Evolutionary conservation across 257 asterid species (phyloP).

Genomic region (Lavandula angustifolia): DNA sequence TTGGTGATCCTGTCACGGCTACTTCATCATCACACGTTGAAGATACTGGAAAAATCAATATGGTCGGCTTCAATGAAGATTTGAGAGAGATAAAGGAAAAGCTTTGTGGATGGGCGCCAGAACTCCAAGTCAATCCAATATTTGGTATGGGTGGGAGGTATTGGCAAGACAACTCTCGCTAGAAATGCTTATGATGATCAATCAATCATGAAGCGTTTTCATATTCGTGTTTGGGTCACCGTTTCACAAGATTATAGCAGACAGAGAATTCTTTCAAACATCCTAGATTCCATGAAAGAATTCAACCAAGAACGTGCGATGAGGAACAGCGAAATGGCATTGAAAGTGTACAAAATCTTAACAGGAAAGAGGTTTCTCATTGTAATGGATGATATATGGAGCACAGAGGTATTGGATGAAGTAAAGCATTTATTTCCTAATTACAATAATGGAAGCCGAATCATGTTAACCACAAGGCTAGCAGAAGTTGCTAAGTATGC

Average conservation of each 20-base stretch:
- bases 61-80: slow-evolving; percentile 24
- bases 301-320: neutral
- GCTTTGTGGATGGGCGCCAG: slow-evolving; percentile 3
- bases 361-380: neutral
- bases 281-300: slow-evolving; percentile 9
- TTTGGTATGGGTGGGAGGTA: slow-evolving; percentile 31
- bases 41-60: neutral
- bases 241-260: slow-evolving; percentile 5
- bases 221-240: slow-evolving; percentile 6
- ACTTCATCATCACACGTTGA: neutral
- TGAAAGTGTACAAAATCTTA: neutral
- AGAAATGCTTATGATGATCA: neutral
- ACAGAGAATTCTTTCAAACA: neutral
- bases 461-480: slow-evolving; percentile 17
- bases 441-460: slow-evolving; percentile 15
- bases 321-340: neutral
- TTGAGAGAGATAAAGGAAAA: slow-evolving; percentile 9
- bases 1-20: neutral
- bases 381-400: slow-evolving; percentile 20
- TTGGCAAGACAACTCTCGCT: slow-evolving; percentile 27
- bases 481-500: slow-evolving; percentile 4
- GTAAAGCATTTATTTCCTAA: neutral
- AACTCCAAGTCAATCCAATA: slow-evolving; percentile 21
- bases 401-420: neutral
- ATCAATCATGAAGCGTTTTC: neutral